Evolutionary conservation across 768 basidiomycete genomes (phyloP).

Genomic region (Cystobasidium tubakii): DNA sequence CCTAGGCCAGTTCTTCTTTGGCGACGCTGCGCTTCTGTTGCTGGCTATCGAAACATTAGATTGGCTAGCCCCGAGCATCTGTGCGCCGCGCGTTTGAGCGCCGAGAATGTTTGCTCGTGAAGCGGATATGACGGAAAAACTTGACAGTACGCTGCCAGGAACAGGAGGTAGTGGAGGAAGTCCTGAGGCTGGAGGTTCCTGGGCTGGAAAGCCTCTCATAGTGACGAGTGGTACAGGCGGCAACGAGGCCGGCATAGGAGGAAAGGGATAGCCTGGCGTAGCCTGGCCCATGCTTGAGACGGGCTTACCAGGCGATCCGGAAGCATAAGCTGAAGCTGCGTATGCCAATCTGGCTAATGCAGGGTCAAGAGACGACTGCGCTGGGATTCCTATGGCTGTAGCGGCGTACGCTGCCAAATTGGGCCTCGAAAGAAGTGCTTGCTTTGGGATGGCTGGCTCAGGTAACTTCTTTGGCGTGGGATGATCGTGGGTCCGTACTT

Average conservation of each 20-base stretch:
- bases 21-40: background rate
- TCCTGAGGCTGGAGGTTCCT: background rate
- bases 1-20: background rate
- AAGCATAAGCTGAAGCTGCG: conserved; percentile 9
- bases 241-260: background rate
- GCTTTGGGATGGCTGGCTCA: background rate
- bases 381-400: background rate
- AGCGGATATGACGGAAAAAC: background rate
- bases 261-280: background rate
- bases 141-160: background rate
- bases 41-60: conserved; percentile 7
- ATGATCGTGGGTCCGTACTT: background rate
- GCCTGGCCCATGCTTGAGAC: background rate
- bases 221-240: background rate
- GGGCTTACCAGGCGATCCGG: background rate
- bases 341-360: background rate
- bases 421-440: background rate
- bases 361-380: background rate
- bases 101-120: background rate
- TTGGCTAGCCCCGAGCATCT: background rate
- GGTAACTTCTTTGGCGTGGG: background rate
- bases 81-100: background rate
- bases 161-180: background rate
- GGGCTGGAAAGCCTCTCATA: background rate
- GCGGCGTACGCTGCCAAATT: conserved; percentile 18